Evolutionary conservation across 2,329 filamentous ascomycete species (phyloP).

Genomic region (Aureobasidium sp.): DNA sequence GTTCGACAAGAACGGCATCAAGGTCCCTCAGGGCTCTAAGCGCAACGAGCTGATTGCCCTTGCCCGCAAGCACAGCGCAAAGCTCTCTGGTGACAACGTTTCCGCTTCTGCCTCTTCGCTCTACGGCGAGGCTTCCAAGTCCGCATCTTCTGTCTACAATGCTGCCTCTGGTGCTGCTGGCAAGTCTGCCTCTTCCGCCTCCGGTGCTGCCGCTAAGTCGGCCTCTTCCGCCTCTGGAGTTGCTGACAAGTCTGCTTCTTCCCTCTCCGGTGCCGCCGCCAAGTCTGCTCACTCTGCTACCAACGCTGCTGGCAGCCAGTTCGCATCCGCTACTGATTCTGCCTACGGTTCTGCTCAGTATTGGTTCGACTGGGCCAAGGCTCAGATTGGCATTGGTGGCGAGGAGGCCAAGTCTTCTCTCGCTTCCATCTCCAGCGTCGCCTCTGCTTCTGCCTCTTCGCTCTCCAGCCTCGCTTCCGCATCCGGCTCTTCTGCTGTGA

Average conservation of each 20-base stretch:
- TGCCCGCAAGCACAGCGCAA: constrained; percentile 76
- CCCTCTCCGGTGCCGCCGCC: constrained; percentile 32
- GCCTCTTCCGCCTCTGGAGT: constrained; percentile 36
- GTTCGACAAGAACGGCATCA: constrained; percentile 81
- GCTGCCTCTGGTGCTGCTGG: constrained; percentile 20
- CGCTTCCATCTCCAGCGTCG: constrained; percentile 29
- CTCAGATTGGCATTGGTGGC: constrained; percentile 40
- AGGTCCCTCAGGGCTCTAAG: constrained; percentile 86
- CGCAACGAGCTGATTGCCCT: constrained; percentile 83
- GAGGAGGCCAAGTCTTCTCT: constrained; percentile 31
- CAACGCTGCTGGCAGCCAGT: constrained; percentile 62
- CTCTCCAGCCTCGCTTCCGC: constrained; percentile 25
- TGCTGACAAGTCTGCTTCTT: constrained; percentile 48
- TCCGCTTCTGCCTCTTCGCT: constrained; percentile 33
- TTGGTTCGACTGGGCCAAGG: constrained; percentile 39
- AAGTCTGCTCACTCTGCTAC: constrained; percentile 37
- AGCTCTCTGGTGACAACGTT: constrained; percentile 59
- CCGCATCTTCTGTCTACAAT: constrained; percentile 39
- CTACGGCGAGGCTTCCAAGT: constrained; percentile 41
- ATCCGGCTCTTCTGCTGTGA: constrained; percentile 23
- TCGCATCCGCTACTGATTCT: constrained; percentile 66
- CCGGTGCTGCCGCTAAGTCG: constrained; percentile 34
- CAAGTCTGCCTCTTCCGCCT: constrained; percentile 22
- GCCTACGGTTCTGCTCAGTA: constrained; percentile 33
- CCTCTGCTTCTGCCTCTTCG: constrained; percentile 21